Evolutionary conservation across 1,284 basidiomycete genomes (phyloP), one percentile per base, ranked within the genome.

Genomic region (Leccinum solheimii): DNA sequence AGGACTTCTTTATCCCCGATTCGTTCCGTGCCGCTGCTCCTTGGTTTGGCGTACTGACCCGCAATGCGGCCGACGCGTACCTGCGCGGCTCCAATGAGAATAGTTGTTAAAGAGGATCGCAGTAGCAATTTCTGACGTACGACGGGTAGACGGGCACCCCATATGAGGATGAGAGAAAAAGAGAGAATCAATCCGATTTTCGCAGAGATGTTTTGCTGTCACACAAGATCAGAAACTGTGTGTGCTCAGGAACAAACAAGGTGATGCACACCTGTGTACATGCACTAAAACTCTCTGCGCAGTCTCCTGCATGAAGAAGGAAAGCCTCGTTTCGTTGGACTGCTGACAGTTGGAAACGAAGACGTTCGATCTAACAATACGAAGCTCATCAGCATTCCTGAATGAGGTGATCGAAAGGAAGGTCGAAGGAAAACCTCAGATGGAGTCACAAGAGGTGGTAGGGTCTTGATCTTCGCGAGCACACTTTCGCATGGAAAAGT

Each of bases 41-140:
- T 83, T 0, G 97, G 97, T 76, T 98, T 98, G 34, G 95, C 97
- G 69, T 98, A 98, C 76, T 98, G 97, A 1, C 95, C 95, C 1
- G 95, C 95, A 67, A 97, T 97, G 30, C 95, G 85, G 6, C 94
- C 94, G 64, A 97, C 88, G 14, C 95, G 88, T 50, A 97, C 82
- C 88, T 90, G 52, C 14, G 16, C 7, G 19, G 27, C 30, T 21
- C n/a, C 58, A 45, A 56, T 62, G 60, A 66, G 66, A 63, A 65
- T 23, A 26, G 48, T 11, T 3, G 13, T 30, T 26, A 52, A 40
- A 11, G n/a, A 32, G 14, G 3, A 14, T 19, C 9, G 9, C 27
- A 5, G 30, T 11, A 49, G 51, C 13, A 50, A 50, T 13, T 19
- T 21, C 34, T n/a, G 53, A 23, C 62, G 32, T 51, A 89, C 93